A percentile compares a stretch with the other conserved stretches of the same genome.
Conservation (phyloP, 139 green algal species). For the Spirogloea muscicola region DNA sequence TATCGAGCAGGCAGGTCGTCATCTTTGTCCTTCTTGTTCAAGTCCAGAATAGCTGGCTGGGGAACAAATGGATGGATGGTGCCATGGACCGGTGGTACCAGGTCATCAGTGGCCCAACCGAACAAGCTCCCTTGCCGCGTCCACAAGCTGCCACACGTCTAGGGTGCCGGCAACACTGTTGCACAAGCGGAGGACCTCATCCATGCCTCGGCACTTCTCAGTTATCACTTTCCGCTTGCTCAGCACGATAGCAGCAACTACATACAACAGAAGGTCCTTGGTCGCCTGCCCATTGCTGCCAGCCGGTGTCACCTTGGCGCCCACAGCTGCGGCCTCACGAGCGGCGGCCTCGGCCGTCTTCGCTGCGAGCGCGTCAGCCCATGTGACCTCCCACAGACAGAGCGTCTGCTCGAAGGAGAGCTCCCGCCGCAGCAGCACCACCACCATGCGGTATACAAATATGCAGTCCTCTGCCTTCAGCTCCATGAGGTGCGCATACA, state of each 20-base stretch:
- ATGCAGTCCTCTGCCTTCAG: constrained; percentile 24
- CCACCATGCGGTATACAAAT: constrained; percentile 47
- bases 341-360: neutral
- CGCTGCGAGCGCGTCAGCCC: constrained; percentile 25
- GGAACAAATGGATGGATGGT: too few relatives aligned
- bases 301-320: neutral
- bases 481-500: constrained; percentile 28
- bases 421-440: constrained; percentile 76
- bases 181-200: constrained; percentile 27
- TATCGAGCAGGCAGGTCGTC: too few relatives aligned
- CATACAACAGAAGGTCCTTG: constrained; percentile 11
- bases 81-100: too few relatives aligned
- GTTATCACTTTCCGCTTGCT: neutral
- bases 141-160: constrained; percentile 24
- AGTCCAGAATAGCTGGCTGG: too few relatives aligned
- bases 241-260: constrained; percentile 13
- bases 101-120: too few relatives aligned
- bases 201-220: constrained; percentile 13
- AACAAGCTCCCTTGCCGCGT: neutral
- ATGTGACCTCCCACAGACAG: constrained; percentile 41
- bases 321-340: neutral
- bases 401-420: constrained; percentile 58
- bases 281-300: neutral
- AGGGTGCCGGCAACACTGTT: constrained; percentile 25
- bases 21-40: too few relatives aligned